Percentiles rank a stretch among this genome's conserved stretches.
Evolutionary conservation across 106 monocot species (phyloP).

Genomic region (Apostasia ramifera): DNA sequence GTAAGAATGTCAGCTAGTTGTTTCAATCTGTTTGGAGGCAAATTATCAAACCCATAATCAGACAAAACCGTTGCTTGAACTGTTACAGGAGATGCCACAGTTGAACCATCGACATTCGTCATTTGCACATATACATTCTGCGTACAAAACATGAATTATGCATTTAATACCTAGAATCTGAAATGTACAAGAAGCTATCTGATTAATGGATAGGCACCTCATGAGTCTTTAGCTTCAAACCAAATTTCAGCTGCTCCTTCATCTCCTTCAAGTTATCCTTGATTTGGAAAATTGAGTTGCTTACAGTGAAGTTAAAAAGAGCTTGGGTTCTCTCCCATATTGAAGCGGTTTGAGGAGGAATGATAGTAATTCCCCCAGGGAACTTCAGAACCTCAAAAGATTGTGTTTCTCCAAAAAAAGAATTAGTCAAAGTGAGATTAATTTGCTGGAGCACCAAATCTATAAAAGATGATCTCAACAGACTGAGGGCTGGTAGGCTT

Average conservation of each 20-base stretch:
- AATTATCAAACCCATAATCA: slow-evolving; percentile 39
- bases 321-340: slow-evolving; percentile 53
- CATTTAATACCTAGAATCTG: background rate
- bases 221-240: slow-evolving; percentile 47
- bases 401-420: slow-evolving; percentile 53
- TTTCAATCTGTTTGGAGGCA: slow-evolving; percentile 57
- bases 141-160: slow-evolving; percentile 1
- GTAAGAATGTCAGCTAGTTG: slow-evolving; percentile 56
- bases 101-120: slow-evolving; percentile 59
- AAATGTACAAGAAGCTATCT: background rate
- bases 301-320: slow-evolving; percentile 61
- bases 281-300: slow-evolving; percentile 42
- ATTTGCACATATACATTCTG: slow-evolving; percentile 75
- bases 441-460: slow-evolving; percentile 46
- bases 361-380: slow-evolving; percentile 70
- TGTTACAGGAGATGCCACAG: slow-evolving; percentile 40
- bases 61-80: slow-evolving; percentile 60
- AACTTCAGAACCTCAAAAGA: slow-evolving; percentile 63
- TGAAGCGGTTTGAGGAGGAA: slow-evolving; percentile 45
- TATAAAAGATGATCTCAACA: slow-evolving; percentile 63
- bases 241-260: slow-evolving; percentile 63
- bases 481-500: slow-evolving; percentile 44
- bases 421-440: slow-evolving; percentile 54
- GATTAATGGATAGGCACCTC: slow-evolving; percentile 35
- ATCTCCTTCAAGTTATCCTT: slow-evolving; percentile 42